A percentile compares a stretch with the other conserved stretches of the same genome.
These are phyloP conservation scores for Alternaria incomplexa DNA, from an alignment of 2,329 filamentous ascomycete genomes.

Conservation along the genomic window DNA sequence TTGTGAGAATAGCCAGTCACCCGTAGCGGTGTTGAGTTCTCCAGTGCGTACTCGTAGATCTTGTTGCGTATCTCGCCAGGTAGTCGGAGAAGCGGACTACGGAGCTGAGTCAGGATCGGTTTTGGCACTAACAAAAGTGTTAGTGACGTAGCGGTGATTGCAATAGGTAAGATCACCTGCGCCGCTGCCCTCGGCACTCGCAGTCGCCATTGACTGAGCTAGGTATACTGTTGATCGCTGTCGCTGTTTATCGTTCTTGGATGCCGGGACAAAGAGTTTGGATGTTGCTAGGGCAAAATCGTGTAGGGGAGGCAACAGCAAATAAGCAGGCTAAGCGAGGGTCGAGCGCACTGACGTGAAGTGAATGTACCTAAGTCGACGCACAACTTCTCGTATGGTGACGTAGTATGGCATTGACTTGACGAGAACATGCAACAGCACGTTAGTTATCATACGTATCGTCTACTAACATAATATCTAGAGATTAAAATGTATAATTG, in stretches of 20 bases:
- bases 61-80: background rate
- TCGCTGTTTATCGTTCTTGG: background rate
- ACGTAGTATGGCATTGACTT: too few relatives aligned
- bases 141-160: accelerated
- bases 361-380: too few relatives aligned
- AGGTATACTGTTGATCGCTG: background rate
- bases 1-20: background rate
- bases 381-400: too few relatives aligned
- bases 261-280: background rate
- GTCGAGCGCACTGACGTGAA: too few relatives aligned
- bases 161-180: background rate
- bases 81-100: background rate
- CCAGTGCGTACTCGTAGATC: background rate
- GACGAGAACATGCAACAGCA: too few relatives aligned
- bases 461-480: too few relatives aligned
- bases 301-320: background rate
- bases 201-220: background rate
- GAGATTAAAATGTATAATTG: too few relatives aligned
- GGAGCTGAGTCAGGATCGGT: background rate
- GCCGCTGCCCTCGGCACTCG: background rate
- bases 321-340: background rate
- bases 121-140: background rate
- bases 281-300: background rate
- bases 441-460: too few relatives aligned
- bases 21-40: background rate